Conservation (phyloP, 2,329 filamentous ascomycete species). For the Colletotrichum abscissum region DNA sequence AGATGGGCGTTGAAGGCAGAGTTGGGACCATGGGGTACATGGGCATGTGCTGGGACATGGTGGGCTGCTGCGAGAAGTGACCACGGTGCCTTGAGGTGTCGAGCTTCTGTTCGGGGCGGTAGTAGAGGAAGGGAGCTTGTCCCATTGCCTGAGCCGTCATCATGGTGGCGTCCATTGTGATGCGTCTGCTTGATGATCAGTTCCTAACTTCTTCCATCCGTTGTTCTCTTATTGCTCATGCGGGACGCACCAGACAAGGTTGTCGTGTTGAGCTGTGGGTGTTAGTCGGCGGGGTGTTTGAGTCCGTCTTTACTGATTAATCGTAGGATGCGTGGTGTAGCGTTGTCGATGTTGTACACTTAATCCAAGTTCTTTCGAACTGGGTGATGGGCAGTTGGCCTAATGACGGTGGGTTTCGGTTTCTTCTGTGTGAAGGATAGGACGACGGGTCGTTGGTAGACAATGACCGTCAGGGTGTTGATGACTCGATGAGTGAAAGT, state of each 20-base stretch:
- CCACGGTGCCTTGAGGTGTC: constrained; percentile 77
- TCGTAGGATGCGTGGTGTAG: constrained; percentile 17
- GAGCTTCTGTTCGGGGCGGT: constrained; percentile 79
- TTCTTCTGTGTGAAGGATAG: constrained; percentile 51
- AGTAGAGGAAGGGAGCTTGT: constrained; percentile 87
- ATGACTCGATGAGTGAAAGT: constrained; percentile 36
- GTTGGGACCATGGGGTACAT: constrained; percentile 67
- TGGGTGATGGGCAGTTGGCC: constrained; percentile 44
- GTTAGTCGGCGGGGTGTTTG: constrained; percentile 21
- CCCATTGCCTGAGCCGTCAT: constrained; percentile 70
- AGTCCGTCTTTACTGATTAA: constrained; percentile 20
- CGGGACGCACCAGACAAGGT: constrained; percentile 45
- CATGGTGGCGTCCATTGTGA: constrained; percentile 73
- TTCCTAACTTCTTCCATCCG: constrained; percentile 14
- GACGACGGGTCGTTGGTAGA: constrained; percentile 52
- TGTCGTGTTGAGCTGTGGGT: constrained; percentile 27
- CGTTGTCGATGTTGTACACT: constrained; percentile 40
- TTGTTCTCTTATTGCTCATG: not conserved
- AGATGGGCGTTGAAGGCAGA: constrained; percentile 72
- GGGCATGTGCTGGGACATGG: constrained; percentile 57
- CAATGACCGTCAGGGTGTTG: constrained; percentile 32
- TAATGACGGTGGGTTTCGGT: constrained; percentile 42
- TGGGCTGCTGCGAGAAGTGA: constrained; percentile 70
- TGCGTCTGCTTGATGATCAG: constrained; percentile 41
- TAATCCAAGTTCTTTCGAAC: constrained; percentile 36